phyloP scores from a whole-genome alignment of 345 rosid genomes.

The Syzygium aromaticum region DNA sequence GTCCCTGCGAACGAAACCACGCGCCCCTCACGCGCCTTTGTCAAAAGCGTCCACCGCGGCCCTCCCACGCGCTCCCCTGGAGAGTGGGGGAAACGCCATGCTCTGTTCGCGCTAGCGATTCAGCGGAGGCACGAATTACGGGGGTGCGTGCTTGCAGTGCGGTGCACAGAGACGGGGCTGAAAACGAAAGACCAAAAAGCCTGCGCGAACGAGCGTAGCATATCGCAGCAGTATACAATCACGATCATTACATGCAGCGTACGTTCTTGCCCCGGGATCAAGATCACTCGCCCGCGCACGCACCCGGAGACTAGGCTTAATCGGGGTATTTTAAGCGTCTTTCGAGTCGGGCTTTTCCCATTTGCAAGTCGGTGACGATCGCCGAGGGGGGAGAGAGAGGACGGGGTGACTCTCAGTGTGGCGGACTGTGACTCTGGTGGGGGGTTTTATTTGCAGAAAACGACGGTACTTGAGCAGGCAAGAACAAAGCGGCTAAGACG shows the following conservation, averaged over 20 bases:
- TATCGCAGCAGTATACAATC: not conserved
- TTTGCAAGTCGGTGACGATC: not conserved
- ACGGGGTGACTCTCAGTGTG: not conserved
- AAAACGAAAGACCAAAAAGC: not conserved
- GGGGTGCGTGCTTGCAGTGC: not conserved
- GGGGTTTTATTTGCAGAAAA: not conserved
- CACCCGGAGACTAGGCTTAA: not conserved
- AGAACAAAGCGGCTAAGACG: too few species aligned
- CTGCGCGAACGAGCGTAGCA: not conserved
- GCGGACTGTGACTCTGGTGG: not conserved
- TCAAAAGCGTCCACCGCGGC: not conserved
- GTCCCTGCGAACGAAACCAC: not conserved
- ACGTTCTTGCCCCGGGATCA: not conserved
- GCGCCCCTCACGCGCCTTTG: not conserved
- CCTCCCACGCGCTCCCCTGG: not conserved
- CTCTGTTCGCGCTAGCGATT: not conserved
- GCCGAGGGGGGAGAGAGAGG: not conserved
- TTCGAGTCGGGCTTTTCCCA: not conserved
- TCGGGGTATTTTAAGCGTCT: not conserved
- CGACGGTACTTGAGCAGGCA: conserved; percentile 6
- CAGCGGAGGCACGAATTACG: not conserved
- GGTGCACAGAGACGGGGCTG: not conserved
- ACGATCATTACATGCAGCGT: not conserved
- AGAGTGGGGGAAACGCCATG: not conserved
- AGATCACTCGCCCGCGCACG: not conserved